Evolutionary conservation across 805 yeast species (phyloP), one percentile per base, ranked within the genome.

Genomic region (Yarrowia yakushimensis): DNA sequence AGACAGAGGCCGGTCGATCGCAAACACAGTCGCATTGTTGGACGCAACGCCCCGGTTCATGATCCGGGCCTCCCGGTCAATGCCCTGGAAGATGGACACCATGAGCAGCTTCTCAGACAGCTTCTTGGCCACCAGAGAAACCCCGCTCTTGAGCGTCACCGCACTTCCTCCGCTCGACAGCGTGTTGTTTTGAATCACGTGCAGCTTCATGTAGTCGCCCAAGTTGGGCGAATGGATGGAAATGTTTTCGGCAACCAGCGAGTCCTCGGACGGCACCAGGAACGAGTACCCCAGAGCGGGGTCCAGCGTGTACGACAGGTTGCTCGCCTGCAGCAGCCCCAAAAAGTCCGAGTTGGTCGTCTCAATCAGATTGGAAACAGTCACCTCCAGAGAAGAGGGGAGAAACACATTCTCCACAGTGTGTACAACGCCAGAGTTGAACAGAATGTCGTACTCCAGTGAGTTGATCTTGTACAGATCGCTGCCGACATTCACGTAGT

Each of bases 401-500:
- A 88, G 74, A 3, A 82, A 66, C 1, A 88, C 76, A 5, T 79
- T 72, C 36, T 79, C 75, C 12, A 88, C 76, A 1, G 92, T 84
- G 70, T 90, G 97, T 1, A 88, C 82, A 0, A 92, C 96, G 1
- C 98, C 98, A 71, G 88, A 87, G 66, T 82, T 84, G 71, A 88
- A 92, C 13, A 92, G 70, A 7, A 89, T 80, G 70, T 92, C 97
- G 7, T 65, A 42, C 8, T 73, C 42, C 10, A 66, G 67, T 12
- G 70, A 67, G 34, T 65, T 65, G 71, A 65, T 18, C 25, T 28
- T 25, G 50, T 33, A 33, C 73, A 63, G 30, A 66, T 52, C n/a
- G 17, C 18, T 17, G 3, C 20, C 43, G 18, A 36, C 59, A 2
- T n/a, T 3, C 5, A 34, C 18, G 12, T 3, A 18, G 34, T 66